Base-by-base conservation (phyloP, 352 stramenopile species). In the Pythium chondricola region DNA sequence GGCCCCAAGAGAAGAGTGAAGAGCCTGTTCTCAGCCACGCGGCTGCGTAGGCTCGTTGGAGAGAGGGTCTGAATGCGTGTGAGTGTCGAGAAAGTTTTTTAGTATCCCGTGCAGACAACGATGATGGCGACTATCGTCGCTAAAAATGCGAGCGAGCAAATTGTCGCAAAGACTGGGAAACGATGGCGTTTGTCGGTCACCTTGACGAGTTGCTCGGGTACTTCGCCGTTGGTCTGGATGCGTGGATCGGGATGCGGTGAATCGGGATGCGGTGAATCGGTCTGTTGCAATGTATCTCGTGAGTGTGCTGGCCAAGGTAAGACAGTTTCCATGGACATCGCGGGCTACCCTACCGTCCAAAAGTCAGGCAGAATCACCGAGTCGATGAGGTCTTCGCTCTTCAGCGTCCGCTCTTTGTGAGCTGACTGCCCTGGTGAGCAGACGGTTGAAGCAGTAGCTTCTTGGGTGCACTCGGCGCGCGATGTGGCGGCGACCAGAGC, bases 171-270 rank as follows among this genome's bases (percentile, higher is more conserved):
- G 25, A 88, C 64, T 2, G 77, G 77, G 49, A 84, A 80, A 20
- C 72, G 70, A 56, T 88, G 77, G 17, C 63, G 63, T 13, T 69
- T 63, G 56, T 88, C 72, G 5, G 77, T 88, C 35, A 88, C 77
- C 41, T 88, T 88, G 43, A 88, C 73, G 27, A 88, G 63, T 44
- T 88, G 77, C 27, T 86, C 74, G 2, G 72, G 74, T 8, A 68
- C 44, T 10, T 88, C 76, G 17, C 62, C 74, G 40, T 82, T 88
- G 1, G 67, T 78, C 9, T 45, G 43, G 27, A 86, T 69, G 0
- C 63, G 62, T 21, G 49, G 42, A 40, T 44, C 38, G 27, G 9
- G 21, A 20, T 27, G 9, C 9, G 22, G 38, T n/a, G n/a, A n/a
- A n/a, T n/a, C n/a, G n/a, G n/a, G n/a, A n/a, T n/a, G n/a, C n/a